A percentile compares a stretch with the other conserved stretches of the same genome.
These are phyloP conservation scores for Cryptococcus sp. DNA, from an alignment of 1,284 basidiomycete species.

Conservation along the genomic window DNA sequence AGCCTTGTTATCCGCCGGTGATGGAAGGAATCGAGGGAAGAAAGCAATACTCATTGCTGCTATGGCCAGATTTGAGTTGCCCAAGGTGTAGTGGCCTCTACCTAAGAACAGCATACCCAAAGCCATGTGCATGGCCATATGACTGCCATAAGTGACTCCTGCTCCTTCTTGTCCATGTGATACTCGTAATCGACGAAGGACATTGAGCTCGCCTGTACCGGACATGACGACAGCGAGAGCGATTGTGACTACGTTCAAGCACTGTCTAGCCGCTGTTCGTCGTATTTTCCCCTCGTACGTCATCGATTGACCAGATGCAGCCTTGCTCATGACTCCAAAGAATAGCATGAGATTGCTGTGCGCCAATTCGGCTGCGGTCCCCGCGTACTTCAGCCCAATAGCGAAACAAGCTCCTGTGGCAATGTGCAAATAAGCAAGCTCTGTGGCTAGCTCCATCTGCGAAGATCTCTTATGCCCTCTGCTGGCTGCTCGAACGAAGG, in stretches of 20 bases:
- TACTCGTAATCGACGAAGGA: slow-evolving; percentile 82
- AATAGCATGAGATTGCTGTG: slow-evolving; percentile 78
- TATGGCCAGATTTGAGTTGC: slow-evolving; percentile 86
- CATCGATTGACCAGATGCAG: slow-evolving; percentile 62
- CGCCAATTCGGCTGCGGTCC: slow-evolving; percentile 83
- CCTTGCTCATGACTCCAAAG: slow-evolving; percentile 67
- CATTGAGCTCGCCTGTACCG: slow-evolving; percentile 90
- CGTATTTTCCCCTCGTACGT: slow-evolving; percentile 83
- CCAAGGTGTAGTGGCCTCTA: slow-evolving; percentile 87
- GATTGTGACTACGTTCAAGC: slow-evolving; percentile 81
- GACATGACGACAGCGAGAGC: slow-evolving; percentile 90
- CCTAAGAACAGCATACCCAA: slow-evolving; percentile 93
- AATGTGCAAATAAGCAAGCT: slow-evolving; percentile 85
- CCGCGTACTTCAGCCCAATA: slow-evolving; percentile 89
- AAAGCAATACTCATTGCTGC: slow-evolving; percentile 87
- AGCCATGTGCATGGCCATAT: slow-evolving; percentile 88
- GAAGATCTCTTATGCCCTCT: slow-evolving; percentile 54
- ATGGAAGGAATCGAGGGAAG: slow-evolving; percentile 80
- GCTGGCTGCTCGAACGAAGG: slow-evolving; percentile 64
- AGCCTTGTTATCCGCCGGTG: slow-evolving; percentile 81
- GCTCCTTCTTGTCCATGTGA: slow-evolving; percentile 85
- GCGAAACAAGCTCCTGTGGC: slow-evolving; percentile 88
- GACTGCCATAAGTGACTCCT: slow-evolving; percentile 80
- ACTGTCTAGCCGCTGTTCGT: slow-evolving; percentile 81
- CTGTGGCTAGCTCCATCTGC: slow-evolving; percentile 69